phyloP scores from a whole-genome alignment of 2,329 filamentous ascomycete species.

The Fusarium sp. region DNA sequence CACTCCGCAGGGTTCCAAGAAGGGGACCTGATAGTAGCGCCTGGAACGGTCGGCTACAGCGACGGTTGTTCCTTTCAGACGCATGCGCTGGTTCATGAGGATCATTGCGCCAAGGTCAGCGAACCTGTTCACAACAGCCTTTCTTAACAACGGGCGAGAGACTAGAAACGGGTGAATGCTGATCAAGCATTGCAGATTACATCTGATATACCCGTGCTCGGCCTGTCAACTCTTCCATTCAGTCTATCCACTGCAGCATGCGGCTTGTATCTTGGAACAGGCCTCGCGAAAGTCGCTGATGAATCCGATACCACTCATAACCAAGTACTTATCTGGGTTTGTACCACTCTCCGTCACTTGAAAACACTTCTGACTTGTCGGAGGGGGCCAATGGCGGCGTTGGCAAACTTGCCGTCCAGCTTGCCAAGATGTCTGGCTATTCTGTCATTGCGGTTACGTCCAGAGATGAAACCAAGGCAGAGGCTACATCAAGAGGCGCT shows the following conservation, averaged over 20 bases:
- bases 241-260: background rate
- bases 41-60: background rate
- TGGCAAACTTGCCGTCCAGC: background rate
- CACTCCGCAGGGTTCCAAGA: background rate
- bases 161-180: too few species aligned
- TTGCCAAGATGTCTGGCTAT: background rate
- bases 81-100: background rate
- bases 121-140: background rate
- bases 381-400: background rate
- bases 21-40: background rate
- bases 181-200: background rate
- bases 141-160: too few species aligned
- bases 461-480: background rate
- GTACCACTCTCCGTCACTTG: background rate
- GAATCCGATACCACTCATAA: background rate
- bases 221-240: background rate
- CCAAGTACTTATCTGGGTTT: background rate
- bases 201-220: background rate
- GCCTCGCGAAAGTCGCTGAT: background rate
- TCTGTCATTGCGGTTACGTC: background rate
- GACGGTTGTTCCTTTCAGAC: background rate
- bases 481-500: background rate
- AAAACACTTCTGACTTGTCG: fast-evolving
- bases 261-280: background rate
- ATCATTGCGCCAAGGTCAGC: background rate